Conservation (phyloP, 2,329 filamentous ascomycete species). For the Fusarium zealandicum region DNA sequence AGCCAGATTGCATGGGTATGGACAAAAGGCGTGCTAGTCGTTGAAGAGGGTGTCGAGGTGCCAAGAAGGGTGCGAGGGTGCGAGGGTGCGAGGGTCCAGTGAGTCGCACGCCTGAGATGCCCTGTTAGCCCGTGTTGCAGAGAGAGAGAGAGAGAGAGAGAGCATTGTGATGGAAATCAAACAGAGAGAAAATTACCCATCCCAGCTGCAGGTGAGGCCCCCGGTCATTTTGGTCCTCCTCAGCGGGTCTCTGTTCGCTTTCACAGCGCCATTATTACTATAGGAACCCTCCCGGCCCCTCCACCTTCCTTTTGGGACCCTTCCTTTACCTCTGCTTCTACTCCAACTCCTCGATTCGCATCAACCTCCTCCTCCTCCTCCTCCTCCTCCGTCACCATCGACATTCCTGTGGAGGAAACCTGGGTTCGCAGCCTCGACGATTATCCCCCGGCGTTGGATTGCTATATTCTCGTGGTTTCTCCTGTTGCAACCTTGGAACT, state of each 20-base stretch:
- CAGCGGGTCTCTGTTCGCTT: conserved; percentile 19
- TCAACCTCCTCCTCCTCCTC: conserved; percentile 19
- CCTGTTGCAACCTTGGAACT: conserved; percentile 29
- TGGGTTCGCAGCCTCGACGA: conserved; percentile 25
- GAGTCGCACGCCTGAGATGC: conserved; percentile 17
- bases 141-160: neutral
- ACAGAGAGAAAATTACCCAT: conserved; percentile 27
- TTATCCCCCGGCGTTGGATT: conserved; percentile 19
- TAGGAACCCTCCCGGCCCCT: conserved; percentile 39
- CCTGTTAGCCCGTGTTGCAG: conserved; percentile 14
- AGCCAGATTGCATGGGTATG: conserved; percentile 32
- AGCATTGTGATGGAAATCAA: conserved; percentile 29
- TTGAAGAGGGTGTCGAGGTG: conserved; percentile 30
- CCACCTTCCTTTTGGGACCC: conserved; percentile 32
- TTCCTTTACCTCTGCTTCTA: conserved; percentile 30
- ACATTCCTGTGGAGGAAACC: conserved; percentile 32
- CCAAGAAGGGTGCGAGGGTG: conserved; percentile 17
- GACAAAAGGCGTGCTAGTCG: conserved; percentile 22
- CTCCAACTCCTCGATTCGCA: conserved; percentile 21
- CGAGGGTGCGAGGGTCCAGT: conserved; percentile 6
- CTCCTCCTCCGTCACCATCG: conserved; percentile 18
- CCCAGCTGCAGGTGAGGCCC: conserved; percentile 24
- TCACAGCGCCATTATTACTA: conserved; percentile 32
- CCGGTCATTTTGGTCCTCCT: conserved; percentile 19
- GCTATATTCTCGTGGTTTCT: conserved; percentile 15